Evolutionary conservation across 768 basidiomycete species (phyloP).

Genomic region (Boletus vinaceobasis): DNA sequence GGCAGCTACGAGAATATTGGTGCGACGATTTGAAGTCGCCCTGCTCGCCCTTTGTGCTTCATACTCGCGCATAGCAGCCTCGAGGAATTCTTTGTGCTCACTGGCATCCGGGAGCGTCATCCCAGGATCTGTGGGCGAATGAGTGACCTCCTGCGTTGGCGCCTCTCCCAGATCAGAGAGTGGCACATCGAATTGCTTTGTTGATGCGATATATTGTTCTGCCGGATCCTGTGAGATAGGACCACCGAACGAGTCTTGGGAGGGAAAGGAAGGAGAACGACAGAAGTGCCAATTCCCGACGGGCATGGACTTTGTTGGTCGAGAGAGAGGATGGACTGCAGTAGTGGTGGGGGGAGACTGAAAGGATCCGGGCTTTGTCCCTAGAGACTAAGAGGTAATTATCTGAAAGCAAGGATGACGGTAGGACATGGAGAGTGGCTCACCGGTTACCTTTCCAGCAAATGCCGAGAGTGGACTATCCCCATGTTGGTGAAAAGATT

Average conservation of each 20-base stretch:
- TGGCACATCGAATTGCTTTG: slow-evolving; percentile 53
- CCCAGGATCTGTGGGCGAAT: slow-evolving; percentile 40
- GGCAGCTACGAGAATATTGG: slow-evolving; percentile 44
- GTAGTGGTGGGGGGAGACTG: slow-evolving; percentile 27
- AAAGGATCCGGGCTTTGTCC: slow-evolving; percentile 34
- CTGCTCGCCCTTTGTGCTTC: slow-evolving; percentile 20
- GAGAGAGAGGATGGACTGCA: slow-evolving; percentile 12
- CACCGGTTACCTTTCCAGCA: slow-evolving; percentile 31
- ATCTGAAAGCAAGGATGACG: slow-evolving; percentile 21
- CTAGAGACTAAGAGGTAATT: slow-evolving; percentile 27
- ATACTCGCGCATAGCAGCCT: slow-evolving; percentile 23
- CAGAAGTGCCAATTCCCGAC: slow-evolving; percentile 18
- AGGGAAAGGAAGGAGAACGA: slow-evolving; percentile 39
- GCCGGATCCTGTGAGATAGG: slow-evolving; percentile 47
- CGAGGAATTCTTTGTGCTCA: slow-evolving; percentile 26
- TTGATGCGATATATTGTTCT: slow-evolving; percentile 42
- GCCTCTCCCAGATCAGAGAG: slow-evolving; percentile 50
- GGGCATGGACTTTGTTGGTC: slow-evolving; percentile 22
- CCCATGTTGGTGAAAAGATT: slow-evolving; percentile 22
- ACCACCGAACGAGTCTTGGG: slow-evolving; percentile 64
- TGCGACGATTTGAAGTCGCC: slow-evolving; percentile 6
- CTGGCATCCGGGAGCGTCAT: slow-evolving; percentile 50
- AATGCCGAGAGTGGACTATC: slow-evolving; percentile 26
- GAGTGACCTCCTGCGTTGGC: slow-evolving; percentile 25
- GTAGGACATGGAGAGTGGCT: slow-evolving; percentile 23